Base-by-base conservation (phyloP, 2,329 filamentous ascomycete species). In the Hypoxylon sp. region DNA sequence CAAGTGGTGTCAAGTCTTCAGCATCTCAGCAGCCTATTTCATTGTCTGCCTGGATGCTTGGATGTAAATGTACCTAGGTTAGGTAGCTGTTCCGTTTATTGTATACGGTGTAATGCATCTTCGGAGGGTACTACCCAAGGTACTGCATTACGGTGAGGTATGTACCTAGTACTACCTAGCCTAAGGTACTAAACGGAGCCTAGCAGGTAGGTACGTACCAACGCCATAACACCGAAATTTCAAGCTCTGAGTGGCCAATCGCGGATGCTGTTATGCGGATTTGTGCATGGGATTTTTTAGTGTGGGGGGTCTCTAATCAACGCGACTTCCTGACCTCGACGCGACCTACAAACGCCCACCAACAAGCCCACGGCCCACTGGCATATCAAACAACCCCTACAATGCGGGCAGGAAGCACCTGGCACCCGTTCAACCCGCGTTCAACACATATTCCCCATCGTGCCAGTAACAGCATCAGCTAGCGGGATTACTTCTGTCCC, bases 401-500 rank as follows among this genome's bases (percentile, higher is more conserved):
- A 20, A 41, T 41, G 37, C 37, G 3, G 37, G 37, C 17, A 8
- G 37, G 6, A 19, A 19, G 1, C 17, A 7, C 37, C 37, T 41
- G 37, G 37, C n/a, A 41, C 19, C 37, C 37, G 17, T 17, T 41
- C 17, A 19, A 41, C n/a, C 4, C n/a, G n/a, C n/a, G 5, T 8
- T n/a, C n/a, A n/a, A n/a, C n/a, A n/a, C 17, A 17, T 10, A 4
- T 41, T 20, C 20, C 17, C 17, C 37, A n/a, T n/a, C n/a, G 37
- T 1, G 10, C 37, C 19, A 41, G 37, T 20, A 41, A 8, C 15
- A 4, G 17, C 15, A 4, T 6, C 6, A 6, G 37, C n/a, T 39
- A 17, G 37, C 55, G 41, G 28, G 48, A 39, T 22, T 20, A n/a
- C 10, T n/a, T 24, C 24, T 58, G n/a, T 41, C 37, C 37, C 37